phyloP scores from a whole-genome alignment of 108 stramenopile genomes.

The Skeletonema tropicum region DNA sequence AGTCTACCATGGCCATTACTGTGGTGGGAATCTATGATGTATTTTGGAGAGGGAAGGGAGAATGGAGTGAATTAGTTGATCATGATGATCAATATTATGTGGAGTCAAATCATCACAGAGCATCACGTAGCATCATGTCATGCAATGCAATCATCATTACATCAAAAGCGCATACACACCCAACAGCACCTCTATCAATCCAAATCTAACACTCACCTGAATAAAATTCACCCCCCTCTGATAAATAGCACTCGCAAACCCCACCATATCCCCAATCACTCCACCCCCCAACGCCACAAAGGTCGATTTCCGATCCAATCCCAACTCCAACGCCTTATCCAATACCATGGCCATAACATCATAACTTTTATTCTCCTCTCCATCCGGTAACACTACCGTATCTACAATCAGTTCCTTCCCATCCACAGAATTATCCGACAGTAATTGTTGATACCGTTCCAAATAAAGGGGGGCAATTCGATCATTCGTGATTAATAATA shows the following conservation, averaged over 20 bases:
- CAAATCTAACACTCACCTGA: constrained; percentile 52
- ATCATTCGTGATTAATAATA: constrained; percentile 83
- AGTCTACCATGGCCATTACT: constrained; percentile 99
- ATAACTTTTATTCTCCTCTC: constrained; percentile 82
- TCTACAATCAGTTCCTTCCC: constrained; percentile 40
- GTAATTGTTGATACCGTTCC: constrained; percentile 61
- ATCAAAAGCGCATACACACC: background rate
- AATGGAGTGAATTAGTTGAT: background rate
- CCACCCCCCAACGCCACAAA: constrained; percentile 98
- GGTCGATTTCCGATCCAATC: constrained; percentile 87
- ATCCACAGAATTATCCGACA: constrained; percentile 24
- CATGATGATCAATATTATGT: background rate
- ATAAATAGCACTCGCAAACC: constrained; percentile 97
- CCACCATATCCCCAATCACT: constrained; percentile 99
- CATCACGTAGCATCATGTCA: no score
- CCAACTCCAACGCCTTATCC: constrained; percentile 75
- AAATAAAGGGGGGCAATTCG: constrained; percentile 79
- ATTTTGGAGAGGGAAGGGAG: background rate
- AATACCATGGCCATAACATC: constrained; percentile 69
- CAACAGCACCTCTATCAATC: no score
- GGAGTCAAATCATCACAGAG: no score
- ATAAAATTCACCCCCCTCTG: constrained; percentile 97
- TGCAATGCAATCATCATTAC: no score
- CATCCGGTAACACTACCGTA: constrained; percentile 85
- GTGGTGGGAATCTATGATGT: constrained; percentile 87